A percentile compares a stretch with the other conserved stretches of the same genome.
Conservation (phyloP, 1,139 yeast genomes). For the Yamadazyma songkhlaensis region DNA sequence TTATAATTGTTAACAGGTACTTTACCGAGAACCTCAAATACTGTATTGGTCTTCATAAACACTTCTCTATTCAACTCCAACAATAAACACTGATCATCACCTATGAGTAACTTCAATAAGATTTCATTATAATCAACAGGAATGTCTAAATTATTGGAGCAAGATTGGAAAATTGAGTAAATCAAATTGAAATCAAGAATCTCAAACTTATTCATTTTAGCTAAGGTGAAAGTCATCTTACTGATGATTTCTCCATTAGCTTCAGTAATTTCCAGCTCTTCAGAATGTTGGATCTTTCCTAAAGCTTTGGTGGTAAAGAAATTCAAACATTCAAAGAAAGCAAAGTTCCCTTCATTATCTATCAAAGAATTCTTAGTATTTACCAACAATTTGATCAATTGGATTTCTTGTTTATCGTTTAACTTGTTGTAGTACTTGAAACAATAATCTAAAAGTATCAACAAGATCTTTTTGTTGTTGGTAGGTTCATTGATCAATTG, state of each 20-base stretch:
- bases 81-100: constrained; percentile 7
- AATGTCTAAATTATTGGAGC: constrained; percentile 6
- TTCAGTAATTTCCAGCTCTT: not conserved
- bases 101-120: constrained; percentile 18
- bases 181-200: constrained; percentile 10
- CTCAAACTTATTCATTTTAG: constrained; percentile 11
- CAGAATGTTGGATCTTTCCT: constrained; percentile 5
- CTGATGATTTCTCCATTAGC: constrained; percentile 1
- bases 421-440: constrained; percentile 9
- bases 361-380: constrained; percentile 16
- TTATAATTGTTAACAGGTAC: constrained; percentile 2
- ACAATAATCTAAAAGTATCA: constrained; percentile 13
- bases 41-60: constrained; percentile 7
- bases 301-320: constrained; percentile 12
- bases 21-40: constrained; percentile 6
- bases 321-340: constrained; percentile 13
- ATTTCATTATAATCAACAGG: constrained; percentile 4
- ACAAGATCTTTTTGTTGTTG: constrained; percentile 11
- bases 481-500: constrained; percentile 8
- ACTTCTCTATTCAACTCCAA: constrained; percentile 6
- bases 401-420: constrained; percentile 8
- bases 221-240: constrained; percentile 7
- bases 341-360: constrained; percentile 11
- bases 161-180: constrained; percentile 8
- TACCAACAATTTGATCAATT: constrained; percentile 17